Base-by-base conservation (phyloP, 192 early-diverging fungal species). In the Haplosporangium gracile region DNA sequence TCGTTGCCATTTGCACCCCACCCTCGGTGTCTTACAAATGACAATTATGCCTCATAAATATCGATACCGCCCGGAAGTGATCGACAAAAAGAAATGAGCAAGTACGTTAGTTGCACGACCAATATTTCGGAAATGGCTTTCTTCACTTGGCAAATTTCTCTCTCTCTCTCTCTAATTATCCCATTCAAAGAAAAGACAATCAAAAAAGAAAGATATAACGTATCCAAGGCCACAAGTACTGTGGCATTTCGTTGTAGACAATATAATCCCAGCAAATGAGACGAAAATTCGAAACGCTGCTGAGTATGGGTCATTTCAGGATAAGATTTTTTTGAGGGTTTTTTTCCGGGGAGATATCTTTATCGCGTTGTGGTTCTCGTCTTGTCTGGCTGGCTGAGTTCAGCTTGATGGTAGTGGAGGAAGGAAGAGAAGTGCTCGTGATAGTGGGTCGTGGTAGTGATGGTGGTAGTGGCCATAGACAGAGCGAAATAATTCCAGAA, bases 251-350 rank as follows among this genome's bases (percentile, higher is more conserved):
- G 43, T 45, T 51, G 49, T 18, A 20, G 5, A 22, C 20, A 18
- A 51, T 22, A 51, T 22, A 51, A 22, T 51, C 49, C 3, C 24
- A 34, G n/a, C 10, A 26, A 29, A 65, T 32, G 60, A 34, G 29
- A 57, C n/a, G 24, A 57, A 57, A 3, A 65, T 65, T 65, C 60
- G 60, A 65, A 65, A 65, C 32, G 29, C 29, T 29, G 26, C 60
- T 65, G 60, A 32, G 55, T 1, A 65, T 65, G 60, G 60, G 29
- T 65, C 26, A 32, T 65, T 11, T 65, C 11, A 13, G 11, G 60
- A 65, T 65, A 45, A 47, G 8, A 36, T 26, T 73, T 73, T 49
- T 73, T 73, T 72, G 34, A 32, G 51, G 34, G 51, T 29, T 42
- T 73, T 40, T 22, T 45, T 47, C 39, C 0, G 7, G 24, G 34